Base-by-base conservation (phyloP, 2,329 filamentous ascomycete genomes). In the Neofusicoccum parvum region DNA sequence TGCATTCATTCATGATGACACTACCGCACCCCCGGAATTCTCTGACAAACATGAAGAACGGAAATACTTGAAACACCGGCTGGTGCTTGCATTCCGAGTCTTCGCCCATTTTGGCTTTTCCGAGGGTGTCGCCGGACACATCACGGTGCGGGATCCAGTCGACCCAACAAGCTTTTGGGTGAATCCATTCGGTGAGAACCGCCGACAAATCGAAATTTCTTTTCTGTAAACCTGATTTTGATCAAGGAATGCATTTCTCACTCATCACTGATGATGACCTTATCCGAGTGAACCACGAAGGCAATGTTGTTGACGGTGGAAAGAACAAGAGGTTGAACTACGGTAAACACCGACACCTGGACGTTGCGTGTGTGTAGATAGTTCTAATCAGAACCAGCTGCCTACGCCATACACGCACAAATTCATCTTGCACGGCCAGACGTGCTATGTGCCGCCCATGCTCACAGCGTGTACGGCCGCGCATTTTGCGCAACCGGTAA, bases 231-330 rank as follows among this genome's bases (percentile, higher is more conserved):
- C 84, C 48, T 91, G 45, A 88, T 86, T 65, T 0, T 88, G 85
- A 0, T 87, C 91, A 91, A 69, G 80, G 91, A 17, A 89, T 91
- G 63, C 85, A 85, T 15, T 88, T 91, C 1, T 82, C 88, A 70
- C 80, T 86, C 59, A 82, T 89, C 36, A 86, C 83, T 58, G 80
- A 82, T 0, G 86, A 84, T 0, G 86, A 90, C 69, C 79, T 39
- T 39, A 88, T 90, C 63, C 84, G 83, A 23, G 86, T 90, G 3
- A 81, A 87, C 70, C 79, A 85, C 54, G 71, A 81, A 0, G 87
- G 87, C 0, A 78, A 83, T n/a, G 82, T 89, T 15, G 81, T 90
- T 37, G 87, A 85, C 14, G 87, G 87, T 2, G 87, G 87, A 0
- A 72, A 76, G 1, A 76, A 79, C 6, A 72, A 79, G 12, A 70